These are phyloP conservation scores for Suillus subaureus DNA, from an alignment of 768 basidiomycete genomes.

Conservation along the genomic window DNA sequence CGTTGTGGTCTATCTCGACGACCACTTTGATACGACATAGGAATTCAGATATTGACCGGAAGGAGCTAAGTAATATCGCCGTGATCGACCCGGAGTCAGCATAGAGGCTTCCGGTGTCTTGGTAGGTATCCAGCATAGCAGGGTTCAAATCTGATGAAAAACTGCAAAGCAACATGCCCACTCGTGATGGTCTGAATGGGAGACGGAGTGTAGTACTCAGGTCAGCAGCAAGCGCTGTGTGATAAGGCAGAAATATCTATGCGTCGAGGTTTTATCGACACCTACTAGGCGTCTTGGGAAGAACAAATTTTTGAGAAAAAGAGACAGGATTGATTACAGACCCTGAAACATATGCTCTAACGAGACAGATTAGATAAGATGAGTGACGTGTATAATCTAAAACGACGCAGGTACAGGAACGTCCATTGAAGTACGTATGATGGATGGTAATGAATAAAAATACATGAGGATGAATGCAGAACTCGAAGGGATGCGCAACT, in stretches of 20 bases:
- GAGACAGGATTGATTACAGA: background rate
- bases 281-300: background rate
- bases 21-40: background rate
- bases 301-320: background rate
- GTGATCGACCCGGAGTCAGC: slow-evolving; percentile 16
- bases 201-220: background rate
- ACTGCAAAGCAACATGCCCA: background rate
- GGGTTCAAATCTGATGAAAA: background rate
- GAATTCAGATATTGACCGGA: slow-evolving; percentile 1
- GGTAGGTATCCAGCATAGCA: slow-evolving; percentile 20
- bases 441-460: background rate
- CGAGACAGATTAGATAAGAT: slow-evolving; percentile 3
- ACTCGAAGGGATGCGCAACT: background rate
- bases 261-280: background rate
- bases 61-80: slow-evolving; percentile 13
- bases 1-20: background rate
- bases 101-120: slow-evolving; percentile 20
- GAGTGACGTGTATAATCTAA: background rate
- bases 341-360: background rate
- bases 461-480: background rate
- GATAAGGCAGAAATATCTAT: background rate
- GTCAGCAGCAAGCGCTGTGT: background rate
- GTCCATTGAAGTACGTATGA: background rate
- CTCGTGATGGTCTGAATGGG: background rate
- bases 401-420: slow-evolving; percentile 5